phyloP scores from a whole-genome alignment of 257 asterid species.

The Ocimum tenuiflorum region DNA sequence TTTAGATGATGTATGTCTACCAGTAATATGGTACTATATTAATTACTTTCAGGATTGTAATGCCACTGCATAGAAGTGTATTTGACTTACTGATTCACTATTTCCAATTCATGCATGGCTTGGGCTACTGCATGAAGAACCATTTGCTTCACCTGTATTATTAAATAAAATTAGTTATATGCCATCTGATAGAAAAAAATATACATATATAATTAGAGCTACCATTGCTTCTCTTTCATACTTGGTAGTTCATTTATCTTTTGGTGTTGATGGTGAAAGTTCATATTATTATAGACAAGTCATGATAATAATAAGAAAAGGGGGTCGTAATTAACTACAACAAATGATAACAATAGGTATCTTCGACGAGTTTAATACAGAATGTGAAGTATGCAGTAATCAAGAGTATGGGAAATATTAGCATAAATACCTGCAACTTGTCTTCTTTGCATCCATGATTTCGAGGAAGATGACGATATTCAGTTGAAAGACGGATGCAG shows the following conservation, averaged over 20 bases:
- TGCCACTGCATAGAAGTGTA: not conserved
- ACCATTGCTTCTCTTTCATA: no score
- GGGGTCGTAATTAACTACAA: not conserved
- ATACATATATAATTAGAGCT: no score
- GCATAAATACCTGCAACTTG: slow-evolving; percentile 60
- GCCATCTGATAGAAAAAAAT: not conserved
- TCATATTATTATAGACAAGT: no score
- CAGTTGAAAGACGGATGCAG: slow-evolving; percentile 59
- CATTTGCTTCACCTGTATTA: not conserved
- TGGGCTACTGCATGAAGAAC: not conserved
- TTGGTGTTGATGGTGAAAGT: no score
- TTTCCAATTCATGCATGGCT: not conserved
- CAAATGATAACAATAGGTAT: not conserved
- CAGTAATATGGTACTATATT: not conserved
- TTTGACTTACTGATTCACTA: not conserved
- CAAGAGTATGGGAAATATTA: not conserved
- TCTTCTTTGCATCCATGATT: slow-evolving; percentile 74
- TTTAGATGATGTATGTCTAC: no score
- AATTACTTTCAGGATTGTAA: not conserved
- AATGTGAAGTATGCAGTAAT: not conserved
- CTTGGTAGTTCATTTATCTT: no score
- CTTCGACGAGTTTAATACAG: not conserved
- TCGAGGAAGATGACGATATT: slow-evolving; percentile 67
- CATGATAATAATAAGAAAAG: no score
- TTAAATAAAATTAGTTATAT: not conserved